Evolutionary conservation across 163 green algal genomes (phyloP).

Genomic region (Scenedesmus sp.): DNA sequence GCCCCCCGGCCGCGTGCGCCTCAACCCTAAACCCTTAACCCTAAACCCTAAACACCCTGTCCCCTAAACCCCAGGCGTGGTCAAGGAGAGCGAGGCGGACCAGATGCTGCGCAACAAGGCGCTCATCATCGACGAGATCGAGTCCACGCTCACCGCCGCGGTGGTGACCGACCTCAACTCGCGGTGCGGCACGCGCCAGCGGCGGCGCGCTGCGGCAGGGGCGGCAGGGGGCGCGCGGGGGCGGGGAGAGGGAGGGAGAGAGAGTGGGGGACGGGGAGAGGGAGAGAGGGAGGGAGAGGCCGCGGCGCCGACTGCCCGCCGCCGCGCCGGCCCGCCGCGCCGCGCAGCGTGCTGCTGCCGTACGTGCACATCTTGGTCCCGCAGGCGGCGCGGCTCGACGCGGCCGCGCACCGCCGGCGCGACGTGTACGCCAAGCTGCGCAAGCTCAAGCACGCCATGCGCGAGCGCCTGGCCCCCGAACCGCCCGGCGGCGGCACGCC

Average conservation of each 20-base stretch:
- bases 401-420: neutral
- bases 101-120: constrained; percentile 50
- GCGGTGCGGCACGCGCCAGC: too few relatives aligned
- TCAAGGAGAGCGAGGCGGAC: constrained; percentile 47
- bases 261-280: too few relatives aligned
- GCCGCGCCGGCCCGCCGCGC: too few relatives aligned
- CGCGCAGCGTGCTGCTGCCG: constrained; percentile 39
- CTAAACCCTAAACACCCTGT: too few relatives aligned
- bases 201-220: too few relatives aligned
- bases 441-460: constrained; percentile 42
- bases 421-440: constrained; percentile 43
- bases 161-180: constrained; percentile 40
- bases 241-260: too few relatives aligned
- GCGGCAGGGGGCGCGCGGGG: too few relatives aligned
- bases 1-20: too few relatives aligned
- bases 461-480: constrained; percentile 6
- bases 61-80: too few relatives aligned
- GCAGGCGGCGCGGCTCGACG: constrained; percentile 3
- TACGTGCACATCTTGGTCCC: constrained; percentile 49
- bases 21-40: too few relatives aligned
- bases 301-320: too few relatives aligned
- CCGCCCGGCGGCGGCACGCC: neutral
- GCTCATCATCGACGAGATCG: constrained; percentile 49
- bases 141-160: constrained; percentile 43
- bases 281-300: too few relatives aligned